phyloP scores from a whole-genome alignment of 129 eudicot species.

The Pseudognaphalium luteoalbum region DNA sequence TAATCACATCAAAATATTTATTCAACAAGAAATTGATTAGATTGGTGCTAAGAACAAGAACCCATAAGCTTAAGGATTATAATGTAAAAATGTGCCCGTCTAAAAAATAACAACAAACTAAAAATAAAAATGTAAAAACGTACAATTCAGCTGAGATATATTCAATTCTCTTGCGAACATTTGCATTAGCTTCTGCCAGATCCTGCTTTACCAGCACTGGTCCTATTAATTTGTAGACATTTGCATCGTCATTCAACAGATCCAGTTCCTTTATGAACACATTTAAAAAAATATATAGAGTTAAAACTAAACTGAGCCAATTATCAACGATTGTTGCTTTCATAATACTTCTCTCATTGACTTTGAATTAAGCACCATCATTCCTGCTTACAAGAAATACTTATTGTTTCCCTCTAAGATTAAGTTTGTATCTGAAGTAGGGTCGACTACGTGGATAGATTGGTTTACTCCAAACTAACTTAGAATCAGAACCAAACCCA shows the following conservation, averaged over 20 bases:
- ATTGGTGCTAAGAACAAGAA: not conserved
- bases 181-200: constrained; percentile 95
- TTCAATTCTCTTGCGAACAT: constrained; percentile 90
- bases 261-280: constrained; percentile 66
- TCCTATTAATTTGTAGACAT: constrained; percentile 93
- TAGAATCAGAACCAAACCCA: too few relatives aligned
- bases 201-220: constrained; percentile 99
- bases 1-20: too few relatives aligned
- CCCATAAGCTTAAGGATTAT: not conserved
- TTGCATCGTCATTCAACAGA: constrained; percentile 85
- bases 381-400: too few relatives aligned
- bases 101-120: too few relatives aligned
- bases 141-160: constrained; percentile 97
- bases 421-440: too few relatives aligned
- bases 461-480: too few relatives aligned
- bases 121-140: constrained; percentile 10
- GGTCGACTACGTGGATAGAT: too few relatives aligned
- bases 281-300: not conserved
- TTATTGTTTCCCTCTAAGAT: too few relatives aligned
- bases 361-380: not conserved
- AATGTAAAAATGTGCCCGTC: not conserved
- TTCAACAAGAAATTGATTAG: not conserved
- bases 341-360: not conserved
- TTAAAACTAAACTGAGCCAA: not conserved
- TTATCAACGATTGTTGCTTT: too few relatives aligned